Conservation (phyloP, 345 rosid species). For the Hypericum perforatum region DNA sequence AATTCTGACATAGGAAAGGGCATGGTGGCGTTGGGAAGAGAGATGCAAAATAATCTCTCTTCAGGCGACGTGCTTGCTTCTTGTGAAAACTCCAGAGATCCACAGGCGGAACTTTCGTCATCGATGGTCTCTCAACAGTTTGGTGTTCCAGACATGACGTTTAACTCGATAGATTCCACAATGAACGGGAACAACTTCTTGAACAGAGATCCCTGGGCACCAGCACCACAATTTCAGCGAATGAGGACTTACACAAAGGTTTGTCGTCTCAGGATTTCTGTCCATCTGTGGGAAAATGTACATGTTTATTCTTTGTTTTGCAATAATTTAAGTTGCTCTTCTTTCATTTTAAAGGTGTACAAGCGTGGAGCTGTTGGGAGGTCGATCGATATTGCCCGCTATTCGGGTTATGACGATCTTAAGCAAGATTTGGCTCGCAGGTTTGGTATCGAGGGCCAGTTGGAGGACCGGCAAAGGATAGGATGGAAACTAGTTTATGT, state of each 20-base stretch:
- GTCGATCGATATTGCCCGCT: constrained; percentile 61
- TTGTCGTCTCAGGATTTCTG: constrained; percentile 1
- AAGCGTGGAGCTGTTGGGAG: constrained; percentile 82
- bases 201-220: constrained; percentile 38
- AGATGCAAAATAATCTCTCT: constrained; percentile 36
- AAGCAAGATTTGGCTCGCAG: constrained; percentile 63
- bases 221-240: constrained; percentile 41
- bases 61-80: constrained; percentile 32
- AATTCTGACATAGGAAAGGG: constrained; percentile 37
- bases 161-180: constrained; percentile 46
- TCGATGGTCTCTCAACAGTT: constrained; percentile 59
- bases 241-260: constrained; percentile 68
- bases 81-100: constrained; percentile 40
- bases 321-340: constrained; percentile 8
- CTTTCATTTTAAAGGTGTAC: constrained; percentile 37
- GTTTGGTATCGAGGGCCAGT: constrained; percentile 78
- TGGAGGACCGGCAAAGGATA: constrained; percentile 50
- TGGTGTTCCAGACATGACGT: constrained; percentile 49
- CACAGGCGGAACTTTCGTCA: constrained; percentile 50
- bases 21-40: constrained; percentile 35
- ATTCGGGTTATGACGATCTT: constrained; percentile 59
- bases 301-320: background rate
- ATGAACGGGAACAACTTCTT: constrained; percentile 36
- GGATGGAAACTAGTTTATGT: constrained; percentile 78
- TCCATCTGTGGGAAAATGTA: background rate